phyloP scores from a whole-genome alignment of 805 yeast genomes.

The Kodamaea sagamina region DNA sequence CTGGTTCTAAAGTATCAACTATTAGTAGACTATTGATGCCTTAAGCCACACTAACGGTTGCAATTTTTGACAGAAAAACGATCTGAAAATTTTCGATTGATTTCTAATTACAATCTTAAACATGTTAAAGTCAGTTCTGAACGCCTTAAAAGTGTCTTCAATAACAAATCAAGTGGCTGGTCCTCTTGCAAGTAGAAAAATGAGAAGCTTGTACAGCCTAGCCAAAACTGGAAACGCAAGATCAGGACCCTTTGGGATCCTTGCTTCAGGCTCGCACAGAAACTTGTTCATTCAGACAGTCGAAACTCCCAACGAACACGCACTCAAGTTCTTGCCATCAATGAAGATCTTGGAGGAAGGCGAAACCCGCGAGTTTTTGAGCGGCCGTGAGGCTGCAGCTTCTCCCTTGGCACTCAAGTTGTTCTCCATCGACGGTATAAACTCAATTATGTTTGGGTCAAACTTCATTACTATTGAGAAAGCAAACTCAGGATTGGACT shows the following conservation, averaged over 20 bases:
- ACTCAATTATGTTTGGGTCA: slow-evolving; percentile 75
- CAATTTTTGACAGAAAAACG: no score
- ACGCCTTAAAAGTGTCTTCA: not conserved
- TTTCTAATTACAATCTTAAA: not conserved
- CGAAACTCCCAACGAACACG: slow-evolving; percentile 84
- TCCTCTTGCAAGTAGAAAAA: not conserved
- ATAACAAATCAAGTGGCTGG: slow-evolving; percentile 1
- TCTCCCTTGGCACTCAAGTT: slow-evolving; percentile 79
- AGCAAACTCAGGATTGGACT: slow-evolving; percentile 46
- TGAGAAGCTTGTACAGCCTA: no score
- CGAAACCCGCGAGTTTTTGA: slow-evolving; percentile 69
- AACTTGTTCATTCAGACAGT: slow-evolving; percentile 74
- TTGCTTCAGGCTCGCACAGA: slow-evolving; percentile 10
- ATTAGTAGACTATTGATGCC: no score
- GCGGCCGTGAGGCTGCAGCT: slow-evolving; percentile 71
- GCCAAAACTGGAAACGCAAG: no score
- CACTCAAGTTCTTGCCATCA: slow-evolving; percentile 81
- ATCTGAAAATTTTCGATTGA: not conserved
- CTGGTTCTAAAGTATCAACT: no score
- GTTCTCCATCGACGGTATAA: slow-evolving; percentile 74
- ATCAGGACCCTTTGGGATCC: not conserved
- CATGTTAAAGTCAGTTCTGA: not conserved
- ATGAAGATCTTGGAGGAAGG: slow-evolving; percentile 58
- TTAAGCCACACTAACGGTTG: no score
- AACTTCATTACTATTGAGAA: slow-evolving; percentile 85